Base-by-base conservation (phyloP, 345 rosid genomes). In the Laguncularia racemosa region DNA sequence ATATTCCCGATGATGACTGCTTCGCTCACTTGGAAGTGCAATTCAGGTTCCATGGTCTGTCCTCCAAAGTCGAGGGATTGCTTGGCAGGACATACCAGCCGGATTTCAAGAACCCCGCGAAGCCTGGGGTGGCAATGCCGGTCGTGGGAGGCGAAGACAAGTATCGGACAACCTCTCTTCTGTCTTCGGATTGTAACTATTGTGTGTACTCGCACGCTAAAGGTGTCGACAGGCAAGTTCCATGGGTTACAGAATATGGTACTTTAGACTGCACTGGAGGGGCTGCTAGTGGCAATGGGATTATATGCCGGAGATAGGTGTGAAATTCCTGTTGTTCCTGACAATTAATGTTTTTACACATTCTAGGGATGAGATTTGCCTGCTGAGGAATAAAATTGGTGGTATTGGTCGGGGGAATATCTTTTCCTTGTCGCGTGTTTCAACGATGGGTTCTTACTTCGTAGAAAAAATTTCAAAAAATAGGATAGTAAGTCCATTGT, bases 11-110 rank as follows among this genome's bases (percentile, higher is more conserved):
- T 14, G 21, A 80, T 17, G 78, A 86, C 54, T 82, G 87, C 55
- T 82, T 89, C 55, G 84, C 80, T 33, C 91, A 86, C 76, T 68
- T 84, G 48, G 85, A 86, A 49, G 80, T 78, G 16, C 87, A 86
- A 10, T 84, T 84, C 68, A 76, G 71, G 56, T 84, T 86, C 81
- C 69, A 55, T 4, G 65, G 78, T 65, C 67, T 84, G 11, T 86
- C 89, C 48, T 62, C 87, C 1, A 70, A 76, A 20, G 80, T 86
- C 20, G 83, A 89, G 13, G 88, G 89, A 59, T 84, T 79, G 53
- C 73, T 86, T 44, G 95, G 91, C 46, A 70, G 81, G 64, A 89
- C 88, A 18, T 72, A 79, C 67, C 63, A 66, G 58, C 91, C 84
- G 0, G 79, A 86, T 68, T 89, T 89, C 55, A 46, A 71, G 67